Percentiles rank a stretch among this genome's conserved stretches.
Conservation (phyloP, 2,329 filamentous ascomycete genomes). For the Aspergillus sp. region DNA sequence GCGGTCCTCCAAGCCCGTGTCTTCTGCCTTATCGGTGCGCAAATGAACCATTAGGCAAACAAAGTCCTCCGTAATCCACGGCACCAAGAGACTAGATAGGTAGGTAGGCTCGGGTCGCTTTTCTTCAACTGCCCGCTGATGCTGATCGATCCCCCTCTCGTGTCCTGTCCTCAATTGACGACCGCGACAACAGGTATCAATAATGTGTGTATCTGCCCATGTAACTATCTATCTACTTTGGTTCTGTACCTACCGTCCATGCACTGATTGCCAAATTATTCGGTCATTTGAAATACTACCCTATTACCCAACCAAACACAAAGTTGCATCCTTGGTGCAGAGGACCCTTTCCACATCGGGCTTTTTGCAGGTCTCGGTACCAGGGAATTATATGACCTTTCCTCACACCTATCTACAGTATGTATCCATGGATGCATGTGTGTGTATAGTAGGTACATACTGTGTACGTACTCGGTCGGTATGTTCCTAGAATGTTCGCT, state of each 20-base stretch:
- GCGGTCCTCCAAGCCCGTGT: background rate
- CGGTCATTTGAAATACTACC: background rate
- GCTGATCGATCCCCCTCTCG: too few species aligned
- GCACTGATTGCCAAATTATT: background rate
- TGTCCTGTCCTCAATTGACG: too few species aligned
- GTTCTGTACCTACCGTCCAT: too few species aligned
- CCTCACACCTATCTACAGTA: too few species aligned
- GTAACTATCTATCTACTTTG: too few species aligned
- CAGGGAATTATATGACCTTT: background rate
- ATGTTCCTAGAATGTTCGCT: background rate
- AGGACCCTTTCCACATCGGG: background rate
- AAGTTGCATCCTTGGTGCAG: background rate
- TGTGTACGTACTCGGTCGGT: background rate
- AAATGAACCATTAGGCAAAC: background rate
- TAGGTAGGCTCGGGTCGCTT: background rate
- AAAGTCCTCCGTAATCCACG: background rate
- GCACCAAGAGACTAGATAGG: background rate
- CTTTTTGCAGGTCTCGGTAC: background rate
- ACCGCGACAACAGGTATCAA: too few species aligned
- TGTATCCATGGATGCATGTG: too few species aligned
- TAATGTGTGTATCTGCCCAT: too few species aligned
- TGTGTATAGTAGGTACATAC: too few species aligned
- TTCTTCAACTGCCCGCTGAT: background rate
- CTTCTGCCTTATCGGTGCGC: background rate
- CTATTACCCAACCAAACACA: background rate